Conservation (phyloP, 2,329 filamentous ascomycete species). For the Chrysoporthe puriensis region DNA sequence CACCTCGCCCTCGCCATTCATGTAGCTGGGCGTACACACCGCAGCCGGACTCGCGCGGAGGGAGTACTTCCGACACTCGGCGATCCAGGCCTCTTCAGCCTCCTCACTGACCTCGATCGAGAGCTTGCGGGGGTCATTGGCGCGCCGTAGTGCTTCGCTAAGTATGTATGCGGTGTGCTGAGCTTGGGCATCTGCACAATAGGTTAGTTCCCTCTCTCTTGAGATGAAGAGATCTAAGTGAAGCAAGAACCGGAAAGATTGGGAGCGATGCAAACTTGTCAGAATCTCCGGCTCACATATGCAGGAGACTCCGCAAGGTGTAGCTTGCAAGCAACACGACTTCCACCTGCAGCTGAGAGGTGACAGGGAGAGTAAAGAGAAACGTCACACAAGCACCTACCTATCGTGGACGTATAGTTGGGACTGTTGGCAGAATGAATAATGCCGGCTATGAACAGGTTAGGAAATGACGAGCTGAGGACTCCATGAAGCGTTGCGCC, state of each 20-base stretch:
- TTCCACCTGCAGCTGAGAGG: no score
- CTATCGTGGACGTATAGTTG: constrained; percentile 35
- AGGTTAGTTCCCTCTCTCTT: no score
- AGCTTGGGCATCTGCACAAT: constrained; percentile 40
- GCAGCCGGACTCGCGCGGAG: constrained; percentile 8
- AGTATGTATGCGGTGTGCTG: constrained; percentile 30
- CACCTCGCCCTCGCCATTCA: constrained; percentile 27
- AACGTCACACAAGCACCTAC: no score
- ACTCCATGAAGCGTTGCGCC: constrained; percentile 29
- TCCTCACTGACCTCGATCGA: constrained; percentile 24
- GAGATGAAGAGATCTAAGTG: no score
- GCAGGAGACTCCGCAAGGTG: no score
- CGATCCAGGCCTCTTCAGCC: constrained; percentile 25
- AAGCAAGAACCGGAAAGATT: no score
- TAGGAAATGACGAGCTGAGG: constrained; percentile 31
- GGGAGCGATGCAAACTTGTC: no score
- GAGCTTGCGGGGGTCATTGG: not conserved
- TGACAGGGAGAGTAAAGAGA: no score
- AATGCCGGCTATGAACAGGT: constrained; percentile 29
- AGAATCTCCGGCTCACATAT: no score
- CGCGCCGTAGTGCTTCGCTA: constrained; percentile 11
- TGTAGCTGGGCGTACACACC: constrained; percentile 28
- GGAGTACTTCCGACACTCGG: constrained; percentile 17
- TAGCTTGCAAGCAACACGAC: no score
- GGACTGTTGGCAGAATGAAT: constrained; percentile 21